These are phyloP conservation scores for Cercospora sp. DNA, from an alignment of 2,329 filamentous ascomycete genomes.

Conservation along the genomic window DNA sequence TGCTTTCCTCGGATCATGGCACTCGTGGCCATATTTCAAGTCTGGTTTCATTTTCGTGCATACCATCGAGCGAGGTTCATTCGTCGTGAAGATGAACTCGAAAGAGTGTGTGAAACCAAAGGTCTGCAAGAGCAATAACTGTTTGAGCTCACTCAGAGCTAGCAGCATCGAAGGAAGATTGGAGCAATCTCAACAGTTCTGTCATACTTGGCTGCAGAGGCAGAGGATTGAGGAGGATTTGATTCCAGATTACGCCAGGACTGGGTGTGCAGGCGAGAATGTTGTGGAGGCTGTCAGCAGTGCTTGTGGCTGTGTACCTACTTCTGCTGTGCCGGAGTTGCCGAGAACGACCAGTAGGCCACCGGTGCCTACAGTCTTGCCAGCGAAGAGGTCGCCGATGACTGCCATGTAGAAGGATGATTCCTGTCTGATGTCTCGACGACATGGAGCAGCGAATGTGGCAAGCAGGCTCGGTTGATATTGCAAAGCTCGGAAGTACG, in stretches of 20 bases:
- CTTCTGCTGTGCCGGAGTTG: slow-evolving; percentile 24
- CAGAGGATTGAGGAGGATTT: slow-evolving; percentile 21
- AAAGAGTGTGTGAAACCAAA: slow-evolving; percentile 22
- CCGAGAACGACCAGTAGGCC: slow-evolving; percentile 25
- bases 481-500: background rate
- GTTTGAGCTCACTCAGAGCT: slow-evolving; percentile 18
- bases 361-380: slow-evolving; percentile 22
- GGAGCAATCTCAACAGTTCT: slow-evolving; percentile 26
- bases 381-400: slow-evolving; percentile 14
- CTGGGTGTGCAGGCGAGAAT: slow-evolving; percentile 21
- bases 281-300: slow-evolving; percentile 24
- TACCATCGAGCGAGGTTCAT: slow-evolving; percentile 54
- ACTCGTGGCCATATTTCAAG: slow-evolving; percentile 51
- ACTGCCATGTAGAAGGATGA: background rate
- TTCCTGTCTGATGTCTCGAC: background rate
- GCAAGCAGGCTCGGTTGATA: background rate
- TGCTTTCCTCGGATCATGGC: slow-evolving; percentile 47
- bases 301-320: slow-evolving; percentile 28
- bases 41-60: slow-evolving; percentile 54
- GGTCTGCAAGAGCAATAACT: slow-evolving; percentile 22
- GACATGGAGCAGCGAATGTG: background rate
- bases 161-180: slow-evolving; percentile 20
- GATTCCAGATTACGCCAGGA: slow-evolving; percentile 24
- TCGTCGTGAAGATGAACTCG: slow-evolving; percentile 45
- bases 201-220: slow-evolving; percentile 21